Evolutionary conservation across 2,329 filamentous ascomycete genomes (phyloP).

Genomic region (Aureobasidium sp.): DNA sequence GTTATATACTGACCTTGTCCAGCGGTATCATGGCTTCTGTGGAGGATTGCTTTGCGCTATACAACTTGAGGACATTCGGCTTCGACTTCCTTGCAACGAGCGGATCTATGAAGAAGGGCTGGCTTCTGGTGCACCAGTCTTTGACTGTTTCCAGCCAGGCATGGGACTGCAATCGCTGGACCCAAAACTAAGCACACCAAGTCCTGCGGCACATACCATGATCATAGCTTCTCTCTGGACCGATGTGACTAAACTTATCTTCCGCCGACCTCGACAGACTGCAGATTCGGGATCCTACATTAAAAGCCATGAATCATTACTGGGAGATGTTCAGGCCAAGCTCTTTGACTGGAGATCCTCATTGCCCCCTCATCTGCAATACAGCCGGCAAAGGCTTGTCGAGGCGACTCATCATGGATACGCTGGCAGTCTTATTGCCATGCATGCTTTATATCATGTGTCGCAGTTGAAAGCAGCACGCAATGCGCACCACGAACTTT

Average conservation of each 20-base stretch:
- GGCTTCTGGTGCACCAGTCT: slow-evolving; percentile 51
- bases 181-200: not conserved
- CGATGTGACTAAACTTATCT: slow-evolving; percentile 53
- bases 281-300: slow-evolving; percentile 32
- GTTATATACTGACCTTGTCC: slow-evolving; percentile 1
- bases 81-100: slow-evolving; percentile 56
- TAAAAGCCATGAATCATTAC: slow-evolving; percentile 42
- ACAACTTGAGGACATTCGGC: slow-evolving; percentile 56
- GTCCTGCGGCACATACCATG: slow-evolving; percentile 10
- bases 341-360: slow-evolving; percentile 51
- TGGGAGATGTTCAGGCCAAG: slow-evolving; percentile 42
- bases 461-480: slow-evolving; percentile 58
- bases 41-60: slow-evolving; percentile 45
- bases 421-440: slow-evolving; percentile 51
- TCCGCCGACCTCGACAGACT: slow-evolving; percentile 40
- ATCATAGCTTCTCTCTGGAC: slow-evolving; percentile 51
- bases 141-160: slow-evolving; percentile 31
- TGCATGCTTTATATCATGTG: slow-evolving; percentile 60
- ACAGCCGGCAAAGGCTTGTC: slow-evolving; percentile 50
- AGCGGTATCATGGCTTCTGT: slow-evolving; percentile 37
- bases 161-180: not conserved
- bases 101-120: slow-evolving; percentile 53
- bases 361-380: slow-evolving; percentile 48
- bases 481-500: slow-evolving; percentile 40
- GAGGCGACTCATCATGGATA: slow-evolving; percentile 45